Conservation (phyloP, 1,139 yeast species). For the Geotrichum europaeum region DNA sequence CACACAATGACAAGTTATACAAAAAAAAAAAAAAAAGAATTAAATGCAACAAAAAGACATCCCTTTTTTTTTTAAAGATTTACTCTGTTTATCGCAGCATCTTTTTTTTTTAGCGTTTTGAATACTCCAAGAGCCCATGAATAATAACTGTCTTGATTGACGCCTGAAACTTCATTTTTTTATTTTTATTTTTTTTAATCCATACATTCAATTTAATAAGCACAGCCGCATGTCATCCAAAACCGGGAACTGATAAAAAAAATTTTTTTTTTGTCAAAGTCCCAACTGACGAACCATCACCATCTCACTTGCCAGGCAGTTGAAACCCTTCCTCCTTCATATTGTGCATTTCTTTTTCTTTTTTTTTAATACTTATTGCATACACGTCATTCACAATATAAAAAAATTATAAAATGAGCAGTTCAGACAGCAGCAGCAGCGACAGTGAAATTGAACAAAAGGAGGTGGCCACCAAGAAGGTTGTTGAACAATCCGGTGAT, state of each 20-base stretch:
- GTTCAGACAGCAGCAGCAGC: slow-evolving; percentile 11
- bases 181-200: no score
- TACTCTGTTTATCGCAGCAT: no score
- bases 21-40: no score
- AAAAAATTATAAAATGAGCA: neutral
- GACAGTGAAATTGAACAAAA: slow-evolving; percentile 5
- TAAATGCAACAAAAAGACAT: no score
- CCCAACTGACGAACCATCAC: neutral
- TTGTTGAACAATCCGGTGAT: slow-evolving; percentile 18
- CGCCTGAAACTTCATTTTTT: no score
- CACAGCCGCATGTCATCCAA: neutral
- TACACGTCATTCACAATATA: neutral
- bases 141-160: no score
- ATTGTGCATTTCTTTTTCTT: neutral
- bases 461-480: slow-evolving; percentile 5
- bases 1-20: neutral
- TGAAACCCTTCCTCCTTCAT: neutral
- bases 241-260: neutral
- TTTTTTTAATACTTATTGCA: neutral
- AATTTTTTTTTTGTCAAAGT: neutral
- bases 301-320: neutral
- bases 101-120: no score
- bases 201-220: no score
- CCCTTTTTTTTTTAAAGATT: no score
- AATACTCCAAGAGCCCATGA: no score